phyloP scores from a whole-genome alignment of 164 flowering plant genomes.

The Liquidambar formosana region DNA sequence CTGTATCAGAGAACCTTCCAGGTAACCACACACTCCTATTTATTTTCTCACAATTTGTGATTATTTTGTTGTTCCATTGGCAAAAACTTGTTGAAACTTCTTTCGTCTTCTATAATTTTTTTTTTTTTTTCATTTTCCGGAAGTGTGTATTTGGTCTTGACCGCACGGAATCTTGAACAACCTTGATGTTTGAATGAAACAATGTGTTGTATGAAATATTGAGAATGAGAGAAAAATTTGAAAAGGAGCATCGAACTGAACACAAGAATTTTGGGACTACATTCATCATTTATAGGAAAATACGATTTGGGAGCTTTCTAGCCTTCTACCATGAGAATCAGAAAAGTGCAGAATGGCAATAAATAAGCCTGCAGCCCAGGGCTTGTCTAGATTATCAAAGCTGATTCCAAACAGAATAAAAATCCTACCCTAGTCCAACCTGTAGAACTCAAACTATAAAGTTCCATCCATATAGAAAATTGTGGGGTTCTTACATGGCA shows the following conservation, averaged over 20 bases:
- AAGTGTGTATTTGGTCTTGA: too few species aligned
- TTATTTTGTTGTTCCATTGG: neutral
- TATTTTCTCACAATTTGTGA: neutral
- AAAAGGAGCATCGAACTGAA: neutral
- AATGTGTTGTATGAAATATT: neutral
- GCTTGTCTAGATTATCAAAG: neutral
- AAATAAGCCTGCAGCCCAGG: neutral
- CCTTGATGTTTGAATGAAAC: neutral
- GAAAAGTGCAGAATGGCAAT: neutral
- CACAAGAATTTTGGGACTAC: neutral
- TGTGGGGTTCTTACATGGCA: neutral
- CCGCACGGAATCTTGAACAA: neutral
- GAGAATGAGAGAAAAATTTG: neutral
- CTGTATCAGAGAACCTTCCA: constrained; percentile 93
- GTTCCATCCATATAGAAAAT: neutral
- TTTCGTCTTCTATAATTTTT: neutral
- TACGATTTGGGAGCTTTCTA: neutral
- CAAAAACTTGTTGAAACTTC: neutral
- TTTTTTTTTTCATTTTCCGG: neutral
- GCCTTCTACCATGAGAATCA: neutral
- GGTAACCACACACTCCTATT: constrained; percentile 38
- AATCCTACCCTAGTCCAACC: neutral
- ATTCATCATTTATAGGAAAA: neutral
- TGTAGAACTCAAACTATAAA: neutral
- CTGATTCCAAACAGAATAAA: neutral